These are phyloP conservation scores for Scleroderma bovista DNA, from an alignment of 768 basidiomycete species.

Conservation along the genomic window DNA sequence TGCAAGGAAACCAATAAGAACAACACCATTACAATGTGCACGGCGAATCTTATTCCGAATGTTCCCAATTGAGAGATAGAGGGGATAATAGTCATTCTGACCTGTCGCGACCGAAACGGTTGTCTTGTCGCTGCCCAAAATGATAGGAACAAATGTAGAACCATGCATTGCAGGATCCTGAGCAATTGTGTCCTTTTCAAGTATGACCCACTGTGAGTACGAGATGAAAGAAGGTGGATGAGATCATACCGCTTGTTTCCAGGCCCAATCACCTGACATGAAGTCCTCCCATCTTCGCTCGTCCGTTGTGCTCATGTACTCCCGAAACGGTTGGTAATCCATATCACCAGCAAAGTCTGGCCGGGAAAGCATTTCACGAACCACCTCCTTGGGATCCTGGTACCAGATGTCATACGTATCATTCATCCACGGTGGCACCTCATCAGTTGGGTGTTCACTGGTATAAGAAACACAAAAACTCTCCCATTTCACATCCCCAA, in stretches of 20 bases:
- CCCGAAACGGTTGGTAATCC: conserved; percentile 11
- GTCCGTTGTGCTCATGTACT: conserved; percentile 3
- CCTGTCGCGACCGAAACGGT: conserved; percentile 12
- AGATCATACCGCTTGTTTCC: conserved; percentile 8
- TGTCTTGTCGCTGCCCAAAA: conserved; percentile 15
- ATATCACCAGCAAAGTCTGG: conserved; percentile 17
- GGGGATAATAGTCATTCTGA: conserved; percentile 13
- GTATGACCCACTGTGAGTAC: neutral
- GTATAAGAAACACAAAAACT: conserved; percentile 13
- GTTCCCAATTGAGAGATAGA: conserved; percentile 15
- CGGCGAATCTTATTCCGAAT: conserved; percentile 8
- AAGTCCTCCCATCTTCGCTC: neutral
- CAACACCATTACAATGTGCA: conserved; percentile 2
- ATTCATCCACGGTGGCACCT: conserved; percentile 23
- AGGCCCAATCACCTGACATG: conserved; percentile 11
- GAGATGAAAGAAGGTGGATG: neutral
- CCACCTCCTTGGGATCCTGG: conserved; percentile 11
- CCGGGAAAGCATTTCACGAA: conserved; percentile 15
- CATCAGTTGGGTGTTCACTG: conserved; percentile 8
- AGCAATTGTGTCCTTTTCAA: conserved; percentile 14
- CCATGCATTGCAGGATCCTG: conserved; percentile 7
- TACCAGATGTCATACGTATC: conserved; percentile 24
- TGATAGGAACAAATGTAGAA: conserved; percentile 9
- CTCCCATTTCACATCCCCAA: conserved; percentile 27
- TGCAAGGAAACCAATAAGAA: conserved; percentile 19